These are phyloP conservation scores for Cryptococcus wingfieldii DNA, from an alignment of 1,284 basidiomycete species.

Conservation along the genomic window DNA sequence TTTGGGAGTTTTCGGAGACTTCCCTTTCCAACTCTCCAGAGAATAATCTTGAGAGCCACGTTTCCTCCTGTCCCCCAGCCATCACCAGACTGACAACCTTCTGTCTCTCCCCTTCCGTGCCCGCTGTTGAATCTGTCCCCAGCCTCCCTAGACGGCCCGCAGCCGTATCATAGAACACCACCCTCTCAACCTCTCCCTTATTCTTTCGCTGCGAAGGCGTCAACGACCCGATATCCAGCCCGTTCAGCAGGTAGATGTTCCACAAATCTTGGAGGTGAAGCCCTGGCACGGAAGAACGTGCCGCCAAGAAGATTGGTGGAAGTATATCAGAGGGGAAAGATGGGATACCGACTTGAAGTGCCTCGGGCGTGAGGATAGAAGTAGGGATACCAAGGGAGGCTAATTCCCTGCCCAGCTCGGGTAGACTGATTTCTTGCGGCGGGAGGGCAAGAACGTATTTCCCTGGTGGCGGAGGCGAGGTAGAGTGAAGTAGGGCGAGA, in stretches of 20 bases:
- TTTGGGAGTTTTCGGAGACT: background rate
- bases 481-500: conserved; percentile 26
- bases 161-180: conserved; percentile 21
- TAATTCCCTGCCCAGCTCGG: conserved; percentile 13
- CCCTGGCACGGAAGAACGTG: conserved; percentile 24
- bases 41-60: conserved; percentile 22
- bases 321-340: background rate
- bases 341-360: conserved; percentile 10
- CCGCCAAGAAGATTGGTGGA: conserved; percentile 18
- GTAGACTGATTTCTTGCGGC: conserved; percentile 25
- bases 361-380: conserved; percentile 22
- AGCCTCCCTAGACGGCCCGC: conserved; percentile 32
- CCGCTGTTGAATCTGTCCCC: conserved; percentile 10
- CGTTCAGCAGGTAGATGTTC: conserved; percentile 31
- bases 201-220: conserved; percentile 11
- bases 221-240: conserved; percentile 27
- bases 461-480: conserved; percentile 23
- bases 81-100: conserved; percentile 28
- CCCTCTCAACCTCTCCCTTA: conserved; percentile 12
- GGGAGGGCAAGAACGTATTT: conserved; percentile 24
- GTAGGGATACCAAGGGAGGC: conserved; percentile 14
- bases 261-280: conserved; percentile 28
- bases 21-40: conserved; percentile 2
- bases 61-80: conserved; percentile 20
- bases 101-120: conserved; percentile 6